Evolutionary conservation across 2,329 filamentous ascomycete genomes (phyloP).

Genomic region (Talaromyces sp.): DNA sequence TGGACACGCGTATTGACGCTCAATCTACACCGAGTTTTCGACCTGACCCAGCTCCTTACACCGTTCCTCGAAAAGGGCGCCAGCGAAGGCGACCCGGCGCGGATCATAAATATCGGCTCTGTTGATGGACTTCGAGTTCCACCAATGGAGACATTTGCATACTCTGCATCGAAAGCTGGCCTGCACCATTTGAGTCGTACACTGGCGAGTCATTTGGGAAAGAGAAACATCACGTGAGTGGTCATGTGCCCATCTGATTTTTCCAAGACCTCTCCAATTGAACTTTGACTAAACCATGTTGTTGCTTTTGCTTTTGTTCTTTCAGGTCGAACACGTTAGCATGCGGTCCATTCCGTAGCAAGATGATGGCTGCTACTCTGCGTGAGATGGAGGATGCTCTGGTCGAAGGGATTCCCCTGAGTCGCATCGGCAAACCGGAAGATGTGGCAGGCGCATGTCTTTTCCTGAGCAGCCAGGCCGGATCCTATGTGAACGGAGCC

Average conservation of each 20-base stretch:
- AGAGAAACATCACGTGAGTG: constrained; percentile 48
- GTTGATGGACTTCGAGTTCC: constrained; percentile 52
- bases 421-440: constrained; percentile 60
- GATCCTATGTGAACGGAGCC: constrained; percentile 61
- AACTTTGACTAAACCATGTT: constrained; percentile 20
- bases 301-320: constrained; percentile 37
- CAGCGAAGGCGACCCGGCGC: constrained; percentile 38
- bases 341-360: constrained; percentile 59
- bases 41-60: constrained; percentile 45
- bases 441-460: constrained; percentile 69
- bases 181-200: constrained; percentile 50
- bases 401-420: constrained; percentile 56
- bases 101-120: constrained; percentile 52
- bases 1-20: constrained; percentile 55
- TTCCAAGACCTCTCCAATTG: not conserved
- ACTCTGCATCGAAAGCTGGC: constrained; percentile 51
- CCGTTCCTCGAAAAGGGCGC: constrained; percentile 45
- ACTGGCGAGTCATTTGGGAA: constrained; percentile 48
- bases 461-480: constrained; percentile 63
- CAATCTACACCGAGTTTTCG: constrained; percentile 52
- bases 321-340: constrained; percentile 60
- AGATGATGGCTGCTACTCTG: constrained; percentile 53
- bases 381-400: constrained; percentile 47
- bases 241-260: constrained; percentile 27
- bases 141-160: constrained; percentile 48